A percentile compares a stretch with the other conserved stretches of the same genome.
phyloP scores from a whole-genome alignment of 345 rosid species.

The Aethionema arabicum region DNA sequence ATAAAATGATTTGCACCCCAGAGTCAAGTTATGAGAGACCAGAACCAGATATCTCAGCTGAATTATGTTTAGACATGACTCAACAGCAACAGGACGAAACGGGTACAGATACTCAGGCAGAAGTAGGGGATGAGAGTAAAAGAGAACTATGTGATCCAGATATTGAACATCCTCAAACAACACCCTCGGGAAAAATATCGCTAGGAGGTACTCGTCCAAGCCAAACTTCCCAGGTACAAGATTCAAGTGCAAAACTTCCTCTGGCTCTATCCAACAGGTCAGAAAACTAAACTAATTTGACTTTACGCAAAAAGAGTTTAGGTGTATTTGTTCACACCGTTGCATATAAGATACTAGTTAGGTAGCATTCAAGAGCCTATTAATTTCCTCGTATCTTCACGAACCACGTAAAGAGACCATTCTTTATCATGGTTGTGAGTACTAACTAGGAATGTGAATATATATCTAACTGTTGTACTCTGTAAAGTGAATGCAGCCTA shows the following conservation, averaged over 20 bases:
- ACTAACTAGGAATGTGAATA: background rate
- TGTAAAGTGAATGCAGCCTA: conserved; percentile 32
- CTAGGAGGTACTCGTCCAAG: conserved; percentile 24
- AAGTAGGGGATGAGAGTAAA: conserved; percentile 23
- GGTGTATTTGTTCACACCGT: background rate
- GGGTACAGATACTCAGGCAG: conserved; percentile 28
- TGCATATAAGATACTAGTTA: too few species aligned
- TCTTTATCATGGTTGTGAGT: background rate
- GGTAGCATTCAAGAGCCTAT: too few species aligned
- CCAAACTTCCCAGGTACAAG: conserved; percentile 35
- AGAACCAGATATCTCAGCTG: conserved; percentile 31
- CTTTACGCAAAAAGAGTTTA: background rate
- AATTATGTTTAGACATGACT: conserved; percentile 27
- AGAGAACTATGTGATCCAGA: conserved; percentile 24
- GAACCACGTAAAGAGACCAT: too few species aligned
- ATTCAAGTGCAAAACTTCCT: conserved; percentile 32
- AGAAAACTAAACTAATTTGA: conserved; percentile 17
- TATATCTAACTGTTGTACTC: conserved; percentile 14
- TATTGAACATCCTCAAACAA: conserved; percentile 28
- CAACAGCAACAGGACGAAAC: conserved; percentile 34
- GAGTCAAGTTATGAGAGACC: conserved; percentile 34
- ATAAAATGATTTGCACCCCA: conserved; percentile 15
- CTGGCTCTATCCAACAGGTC: conserved; percentile 45
- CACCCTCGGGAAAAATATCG: conserved; percentile 27
- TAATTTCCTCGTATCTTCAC: too few species aligned